A percentile compares a stretch with the other conserved stretches of the same genome.
Evolutionary conservation across 768 basidiomycete species (phyloP).

Genomic region (Tubosaeta sp.): DNA sequence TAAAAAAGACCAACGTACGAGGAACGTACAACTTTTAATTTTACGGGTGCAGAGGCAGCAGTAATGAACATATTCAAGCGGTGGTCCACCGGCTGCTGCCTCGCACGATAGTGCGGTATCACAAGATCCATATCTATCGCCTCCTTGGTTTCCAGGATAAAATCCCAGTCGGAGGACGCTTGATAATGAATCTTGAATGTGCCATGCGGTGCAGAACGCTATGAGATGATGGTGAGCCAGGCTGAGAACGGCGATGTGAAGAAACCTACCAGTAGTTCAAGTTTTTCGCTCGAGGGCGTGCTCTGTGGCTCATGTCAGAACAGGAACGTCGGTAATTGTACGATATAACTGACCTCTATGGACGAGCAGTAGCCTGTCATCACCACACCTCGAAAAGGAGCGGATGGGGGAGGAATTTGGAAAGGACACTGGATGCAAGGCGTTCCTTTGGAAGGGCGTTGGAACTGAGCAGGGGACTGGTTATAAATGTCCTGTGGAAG

Average conservation of each 20-base stretch:
- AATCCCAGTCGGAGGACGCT: conserved; percentile 61
- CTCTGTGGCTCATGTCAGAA: conserved; percentile 22
- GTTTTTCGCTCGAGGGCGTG: conserved; percentile 17
- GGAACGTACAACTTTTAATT: conserved; percentile 67
- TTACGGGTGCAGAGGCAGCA: conserved; percentile 49
- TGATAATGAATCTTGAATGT: conserved; percentile 64
- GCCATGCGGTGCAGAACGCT: conserved; percentile 38
- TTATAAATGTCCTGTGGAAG: conserved; percentile 13
- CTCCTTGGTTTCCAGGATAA: conserved; percentile 49
- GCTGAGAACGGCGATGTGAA: background rate
- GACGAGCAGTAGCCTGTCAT: conserved; percentile 28
- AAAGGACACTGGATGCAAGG: background rate
- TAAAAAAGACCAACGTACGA: background rate
- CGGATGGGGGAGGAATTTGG: background rate
- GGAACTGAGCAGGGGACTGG: background rate
- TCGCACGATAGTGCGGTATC: conserved; percentile 76
- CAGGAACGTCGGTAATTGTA: background rate
- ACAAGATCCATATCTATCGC: conserved; percentile 63
- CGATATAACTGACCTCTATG: conserved; percentile 22
- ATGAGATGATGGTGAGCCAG: conserved; percentile 1
- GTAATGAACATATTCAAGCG: conserved; percentile 67
- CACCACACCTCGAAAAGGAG: conserved; percentile 2
- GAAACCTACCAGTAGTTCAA: conserved; percentile 11
- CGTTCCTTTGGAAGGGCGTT: conserved; percentile 6
- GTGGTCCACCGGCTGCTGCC: conserved; percentile 65